A percentile compares a stretch with the other conserved stretches of the same genome.
Conservation (phyloP, 345 rosid genomes). For the Pseudoturritis turrita region DNA sequence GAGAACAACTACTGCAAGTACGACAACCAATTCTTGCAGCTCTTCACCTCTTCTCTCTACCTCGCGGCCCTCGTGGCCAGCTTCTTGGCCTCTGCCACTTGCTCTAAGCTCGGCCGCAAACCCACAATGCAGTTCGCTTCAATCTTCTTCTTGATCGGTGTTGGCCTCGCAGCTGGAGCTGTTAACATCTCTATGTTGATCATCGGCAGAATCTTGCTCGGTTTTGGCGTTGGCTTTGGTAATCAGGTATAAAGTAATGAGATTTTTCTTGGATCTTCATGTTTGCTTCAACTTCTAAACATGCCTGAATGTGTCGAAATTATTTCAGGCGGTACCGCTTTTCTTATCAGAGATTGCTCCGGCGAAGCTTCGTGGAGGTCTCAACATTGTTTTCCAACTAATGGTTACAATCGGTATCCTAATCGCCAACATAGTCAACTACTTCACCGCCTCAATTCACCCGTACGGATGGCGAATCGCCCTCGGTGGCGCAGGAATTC, state of each 20-base stretch:
- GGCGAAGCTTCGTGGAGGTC: constrained; percentile 45
- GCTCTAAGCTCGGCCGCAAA: constrained; percentile 54
- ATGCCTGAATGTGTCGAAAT: no score
- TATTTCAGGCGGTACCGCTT: constrained; percentile 58
- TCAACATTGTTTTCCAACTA: constrained; percentile 63
- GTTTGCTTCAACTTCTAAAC: no score
- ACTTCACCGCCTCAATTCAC: constrained; percentile 31
- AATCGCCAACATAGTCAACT: constrained; percentile 51
- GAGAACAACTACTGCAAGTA: constrained; percentile 79
- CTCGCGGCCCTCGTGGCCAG: constrained; percentile 68
- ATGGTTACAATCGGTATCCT: constrained; percentile 54
- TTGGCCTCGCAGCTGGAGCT: constrained; percentile 41
- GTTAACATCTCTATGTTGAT: constrained; percentile 44
- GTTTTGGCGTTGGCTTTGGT: constrained; percentile 69
- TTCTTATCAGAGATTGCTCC: constrained; percentile 69
- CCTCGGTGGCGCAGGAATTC: constrained; percentile 47
- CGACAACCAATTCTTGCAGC: constrained; percentile 50
- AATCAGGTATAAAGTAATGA: constrained; percentile 57
- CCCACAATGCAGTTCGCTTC: constrained; percentile 77
- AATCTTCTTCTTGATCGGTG: constrained; percentile 58
- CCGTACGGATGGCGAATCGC: constrained; percentile 56
- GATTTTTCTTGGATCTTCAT: no score
- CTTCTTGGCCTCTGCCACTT: constrained; percentile 44
- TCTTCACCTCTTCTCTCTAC: constrained; percentile 71
- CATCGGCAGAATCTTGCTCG: constrained; percentile 59